Conservation (phyloP, 139 green algal genomes). For the Nannochloris sp. region DNA sequence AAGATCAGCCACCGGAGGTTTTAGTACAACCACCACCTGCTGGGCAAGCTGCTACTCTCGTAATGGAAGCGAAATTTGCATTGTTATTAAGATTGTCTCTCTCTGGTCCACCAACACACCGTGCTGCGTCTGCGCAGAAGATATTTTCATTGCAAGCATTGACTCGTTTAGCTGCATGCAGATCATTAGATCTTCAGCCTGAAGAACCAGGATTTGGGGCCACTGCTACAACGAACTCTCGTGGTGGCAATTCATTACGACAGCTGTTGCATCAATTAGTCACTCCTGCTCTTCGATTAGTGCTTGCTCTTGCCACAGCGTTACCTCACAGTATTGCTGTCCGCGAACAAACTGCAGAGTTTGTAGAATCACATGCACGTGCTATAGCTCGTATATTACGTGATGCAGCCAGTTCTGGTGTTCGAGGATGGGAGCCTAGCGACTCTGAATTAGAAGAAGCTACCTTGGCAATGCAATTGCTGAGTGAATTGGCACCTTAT, state of each 20-base stretch:
- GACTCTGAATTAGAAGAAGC: slow-evolving; percentile 51
- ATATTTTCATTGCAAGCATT: slow-evolving; percentile 44
- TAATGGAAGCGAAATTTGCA: slow-evolving; percentile 52
- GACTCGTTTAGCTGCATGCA: slow-evolving; percentile 29
- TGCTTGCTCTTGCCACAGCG: slow-evolving; percentile 35
- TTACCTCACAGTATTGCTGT: slow-evolving; percentile 33
- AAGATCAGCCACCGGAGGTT: slow-evolving; percentile 2
- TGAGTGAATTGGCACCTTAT: slow-evolving; percentile 29
- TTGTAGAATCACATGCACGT: slow-evolving; percentile 42
- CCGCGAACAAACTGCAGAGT: slow-evolving; percentile 30
- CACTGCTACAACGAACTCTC: not conserved
- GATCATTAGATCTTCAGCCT: slow-evolving; percentile 38
- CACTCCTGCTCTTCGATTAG: slow-evolving; percentile 33
- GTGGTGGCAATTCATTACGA: not conserved
- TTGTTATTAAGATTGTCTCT: slow-evolving; percentile 52
- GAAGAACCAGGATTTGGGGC: slow-evolving; percentile 35
- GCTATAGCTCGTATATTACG: slow-evolving; percentile 41
- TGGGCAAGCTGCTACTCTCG: slow-evolving; percentile 19
- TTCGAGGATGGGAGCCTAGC: slow-evolving; percentile 6
- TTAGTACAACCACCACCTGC: slow-evolving; percentile 16
- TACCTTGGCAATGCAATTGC: slow-evolving; percentile 40
- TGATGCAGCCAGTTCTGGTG: slow-evolving; percentile 37
- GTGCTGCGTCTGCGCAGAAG: slow-evolving; percentile 37
- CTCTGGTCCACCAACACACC: slow-evolving; percentile 9
- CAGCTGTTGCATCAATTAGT: slow-evolving; percentile 26